phyloP scores from a whole-genome alignment of 164 flowering plant species.

The Protea cynaroides region DNA sequence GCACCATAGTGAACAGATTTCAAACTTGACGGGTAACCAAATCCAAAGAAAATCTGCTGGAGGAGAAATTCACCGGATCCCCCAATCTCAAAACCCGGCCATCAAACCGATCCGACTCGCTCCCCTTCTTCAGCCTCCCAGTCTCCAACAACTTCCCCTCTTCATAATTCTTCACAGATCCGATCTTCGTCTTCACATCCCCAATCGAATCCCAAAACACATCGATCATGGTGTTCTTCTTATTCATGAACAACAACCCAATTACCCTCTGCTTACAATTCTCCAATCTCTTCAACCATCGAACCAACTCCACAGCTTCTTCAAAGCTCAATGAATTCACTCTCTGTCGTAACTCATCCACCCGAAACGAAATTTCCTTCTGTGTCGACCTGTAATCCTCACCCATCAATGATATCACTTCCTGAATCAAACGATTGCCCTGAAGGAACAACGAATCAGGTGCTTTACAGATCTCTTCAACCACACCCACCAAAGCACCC shows the following conservation, averaged over 20 bases:
- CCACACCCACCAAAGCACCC: constrained; percentile 32
- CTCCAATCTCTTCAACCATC: constrained; percentile 41
- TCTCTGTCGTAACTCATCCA: constrained; percentile 40
- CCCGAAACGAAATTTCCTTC: constrained; percentile 39
- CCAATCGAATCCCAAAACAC: constrained; percentile 40
- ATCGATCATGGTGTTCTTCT: constrained; percentile 23
- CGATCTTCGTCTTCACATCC: constrained; percentile 30
- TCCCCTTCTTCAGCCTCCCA: constrained; percentile 12
- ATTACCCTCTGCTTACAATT: constrained; percentile 36
- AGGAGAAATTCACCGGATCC: constrained; percentile 32
- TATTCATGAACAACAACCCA: constrained; percentile 22
- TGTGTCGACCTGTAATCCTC: constrained; percentile 39
- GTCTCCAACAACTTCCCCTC: constrained; percentile 12
- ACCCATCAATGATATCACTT: constrained; percentile 30
- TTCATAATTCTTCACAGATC: constrained; percentile 16
- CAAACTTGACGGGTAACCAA: not conserved
- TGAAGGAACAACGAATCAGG: constrained; percentile 41
- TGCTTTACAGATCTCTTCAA: constrained; percentile 31
- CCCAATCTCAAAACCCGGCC: constrained; percentile 19
- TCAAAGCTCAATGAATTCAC: constrained; percentile 28
- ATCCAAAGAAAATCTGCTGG: constrained; percentile 19
- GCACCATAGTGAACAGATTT: no score
- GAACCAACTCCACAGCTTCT: constrained; percentile 43
- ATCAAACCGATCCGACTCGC: constrained; percentile 45
- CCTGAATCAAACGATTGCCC: constrained; percentile 33